Percentiles rank a stretch among this genome's conserved stretches.
Conservation (phyloP, 2,329 filamentous ascomycete species). For the Harringtonia lauricola region DNA sequence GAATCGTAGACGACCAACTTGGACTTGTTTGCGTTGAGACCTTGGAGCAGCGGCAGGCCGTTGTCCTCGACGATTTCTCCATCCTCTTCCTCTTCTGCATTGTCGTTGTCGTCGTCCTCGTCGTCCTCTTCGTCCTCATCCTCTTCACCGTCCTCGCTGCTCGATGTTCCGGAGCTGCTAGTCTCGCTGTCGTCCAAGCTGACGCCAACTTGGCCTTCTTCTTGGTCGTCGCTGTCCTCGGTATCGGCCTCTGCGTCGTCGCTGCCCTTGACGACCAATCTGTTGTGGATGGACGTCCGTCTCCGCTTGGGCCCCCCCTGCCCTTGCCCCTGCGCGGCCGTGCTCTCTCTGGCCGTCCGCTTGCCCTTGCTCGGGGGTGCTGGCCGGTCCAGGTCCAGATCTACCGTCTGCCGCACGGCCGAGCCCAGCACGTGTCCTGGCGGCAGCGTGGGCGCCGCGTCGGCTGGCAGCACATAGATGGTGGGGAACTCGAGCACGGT, state of each 20-base stretch:
- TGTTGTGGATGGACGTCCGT: too few species aligned
- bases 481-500: constrained; percentile 64
- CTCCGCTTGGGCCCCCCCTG: not conserved
- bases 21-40: not conserved
- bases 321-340: not conserved
- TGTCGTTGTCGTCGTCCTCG: not conserved
- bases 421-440: constrained; percentile 13
- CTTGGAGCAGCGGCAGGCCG: not conserved
- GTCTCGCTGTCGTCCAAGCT: constrained; percentile 13
- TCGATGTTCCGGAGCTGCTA: constrained; percentile 8
- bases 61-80: not conserved
- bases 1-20: constrained; percentile 14
- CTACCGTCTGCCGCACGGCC: too few species aligned
- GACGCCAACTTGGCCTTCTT: too few species aligned
- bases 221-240: not conserved
- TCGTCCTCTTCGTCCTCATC: too few species aligned
- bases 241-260: not conserved
- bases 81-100: not conserved
- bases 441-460: constrained; percentile 9
- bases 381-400: too few species aligned
- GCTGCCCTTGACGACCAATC: not conserved
- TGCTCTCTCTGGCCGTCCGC: too few species aligned
- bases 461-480: constrained; percentile 41
- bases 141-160: constrained; percentile 1
- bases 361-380: too few species aligned